phyloP scores from a whole-genome alignment of 768 basidiomycete species.

The Hericium erinaceus region DNA sequence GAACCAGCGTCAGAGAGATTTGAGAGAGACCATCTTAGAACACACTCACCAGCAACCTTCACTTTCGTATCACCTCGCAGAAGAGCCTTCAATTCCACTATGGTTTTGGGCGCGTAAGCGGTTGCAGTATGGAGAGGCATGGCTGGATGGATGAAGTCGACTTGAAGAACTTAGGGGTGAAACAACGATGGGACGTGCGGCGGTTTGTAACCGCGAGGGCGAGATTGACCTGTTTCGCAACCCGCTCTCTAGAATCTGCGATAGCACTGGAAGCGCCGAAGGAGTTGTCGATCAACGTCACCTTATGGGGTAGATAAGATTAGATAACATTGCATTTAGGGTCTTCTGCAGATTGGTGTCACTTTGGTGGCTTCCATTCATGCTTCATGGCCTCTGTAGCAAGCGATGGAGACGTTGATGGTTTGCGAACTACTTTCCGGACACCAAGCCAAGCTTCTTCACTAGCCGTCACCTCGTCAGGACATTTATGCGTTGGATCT shows the following conservation, averaged over 20 bases:
- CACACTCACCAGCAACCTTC: constrained; percentile 77
- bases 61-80: constrained; percentile 69
- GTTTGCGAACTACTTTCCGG: constrained; percentile 20
- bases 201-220: not conserved
- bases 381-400: not conserved
- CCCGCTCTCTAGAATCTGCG: not conserved
- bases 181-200: too few relatives aligned
- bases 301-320: not conserved
- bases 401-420: not conserved
- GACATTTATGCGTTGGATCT: constrained; percentile 39
- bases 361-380: not conserved
- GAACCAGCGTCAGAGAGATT: not conserved
- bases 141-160: not conserved
- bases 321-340: not conserved
- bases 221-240: not conserved
- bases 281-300: too few relatives aligned
- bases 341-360: not conserved
- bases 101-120: constrained; percentile 35
- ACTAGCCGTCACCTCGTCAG: constrained; percentile 34
- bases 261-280: not conserved
- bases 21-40: constrained; percentile 11
- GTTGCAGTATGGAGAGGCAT: constrained; percentile 21
- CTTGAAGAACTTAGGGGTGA: too few relatives aligned
- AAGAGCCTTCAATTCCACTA: constrained; percentile 46
- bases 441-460: constrained; percentile 46